These are phyloP conservation scores for Pontederia paniculata DNA, from an alignment of 176 grass and related monocot species.

Conservation along the genomic window DNA sequence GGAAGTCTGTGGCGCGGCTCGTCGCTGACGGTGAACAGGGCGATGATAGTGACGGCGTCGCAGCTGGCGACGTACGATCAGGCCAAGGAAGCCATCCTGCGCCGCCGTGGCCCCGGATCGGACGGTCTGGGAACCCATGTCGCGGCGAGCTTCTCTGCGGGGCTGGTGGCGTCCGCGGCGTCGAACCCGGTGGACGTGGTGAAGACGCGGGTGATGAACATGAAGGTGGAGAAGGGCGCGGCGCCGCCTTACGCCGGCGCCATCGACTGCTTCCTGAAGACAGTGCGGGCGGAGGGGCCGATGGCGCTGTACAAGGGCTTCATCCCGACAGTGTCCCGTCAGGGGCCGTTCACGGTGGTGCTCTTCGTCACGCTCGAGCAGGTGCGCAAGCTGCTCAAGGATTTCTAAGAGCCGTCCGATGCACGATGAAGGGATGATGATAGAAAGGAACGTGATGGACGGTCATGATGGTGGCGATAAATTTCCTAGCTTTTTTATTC, in stretches of 20 bases:
- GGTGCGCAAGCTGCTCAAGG: constrained; percentile 89
- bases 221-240: constrained; percentile 19
- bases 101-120: background rate
- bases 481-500: no score
- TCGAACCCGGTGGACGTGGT: constrained; percentile 24
- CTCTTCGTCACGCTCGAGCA: constrained; percentile 98
- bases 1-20: constrained; percentile 19
- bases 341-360: constrained; percentile 91
- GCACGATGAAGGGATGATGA: background rate
- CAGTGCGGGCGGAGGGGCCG: constrained; percentile 16
- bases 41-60: constrained; percentile 23
- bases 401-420: constrained; percentile 24
- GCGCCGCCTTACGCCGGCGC: constrained; percentile 11
- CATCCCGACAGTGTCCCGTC: constrained; percentile 82
- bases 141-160: constrained; percentile 16
- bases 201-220: constrained; percentile 22
- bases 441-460: no score
- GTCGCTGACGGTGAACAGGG: constrained; percentile 13
- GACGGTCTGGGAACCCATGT: constrained; percentile 18
- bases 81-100: constrained; percentile 16
- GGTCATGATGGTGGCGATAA: no score
- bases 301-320: constrained; percentile 42
- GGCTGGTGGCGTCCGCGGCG: constrained; percentile 10
- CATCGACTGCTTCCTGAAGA: constrained; percentile 15
- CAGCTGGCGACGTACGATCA: constrained; percentile 23